A percentile compares a stretch with the other conserved stretches of the same genome.
phyloP scores from a whole-genome alignment of 192 early-diverging fungal species.

The Coemansia sp. region DNA sequence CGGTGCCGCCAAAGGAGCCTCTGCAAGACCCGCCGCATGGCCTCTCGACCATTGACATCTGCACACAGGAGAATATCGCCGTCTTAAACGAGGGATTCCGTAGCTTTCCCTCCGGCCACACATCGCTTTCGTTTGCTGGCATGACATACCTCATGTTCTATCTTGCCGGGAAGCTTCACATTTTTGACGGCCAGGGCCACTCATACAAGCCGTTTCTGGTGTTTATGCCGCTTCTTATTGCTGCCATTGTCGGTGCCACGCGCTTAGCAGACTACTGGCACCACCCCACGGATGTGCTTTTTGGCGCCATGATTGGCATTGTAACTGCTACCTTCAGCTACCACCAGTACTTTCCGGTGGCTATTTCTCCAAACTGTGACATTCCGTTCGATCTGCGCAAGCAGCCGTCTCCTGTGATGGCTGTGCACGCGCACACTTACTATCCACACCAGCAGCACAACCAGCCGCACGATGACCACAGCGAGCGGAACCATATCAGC shows the following conservation, averaged over 20 bases:
- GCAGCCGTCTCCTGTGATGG: slow-evolving; percentile 27
- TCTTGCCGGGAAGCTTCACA: slow-evolving; percentile 71
- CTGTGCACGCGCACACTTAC: slow-evolving; percentile 17
- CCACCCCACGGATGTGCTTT: slow-evolving; percentile 62
- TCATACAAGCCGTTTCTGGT: slow-evolving; percentile 64
- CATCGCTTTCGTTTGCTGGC: slow-evolving; percentile 75
- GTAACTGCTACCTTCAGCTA: slow-evolving; percentile 47
- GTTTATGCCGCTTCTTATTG: slow-evolving; percentile 40
- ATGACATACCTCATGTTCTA: slow-evolving; percentile 65
- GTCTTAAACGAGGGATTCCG: slow-evolving; percentile 75
- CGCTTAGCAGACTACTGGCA: slow-evolving; percentile 67
- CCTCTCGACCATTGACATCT: slow-evolving; percentile 63
- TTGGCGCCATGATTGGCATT: slow-evolving; percentile 55
- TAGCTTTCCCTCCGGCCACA: slow-evolving; percentile 87
- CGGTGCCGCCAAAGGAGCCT: slow-evolving; percentile 14
- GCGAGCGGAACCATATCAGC: slow-evolving; percentile 11
- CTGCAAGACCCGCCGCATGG: slow-evolving; percentile 58
- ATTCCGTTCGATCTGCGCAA: slow-evolving; percentile 38
- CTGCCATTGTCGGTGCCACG: slow-evolving; percentile 60
- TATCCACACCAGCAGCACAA: background rate
- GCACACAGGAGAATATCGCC: slow-evolving; percentile 56
- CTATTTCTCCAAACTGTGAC: slow-evolving; percentile 22
- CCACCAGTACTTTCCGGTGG: slow-evolving; percentile 44
- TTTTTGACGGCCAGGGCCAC: slow-evolving; percentile 60
- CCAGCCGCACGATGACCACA: slow-evolving; percentile 8